Evolutionary conservation across 352 stramenopile genomes (phyloP).

Genomic region (Pythium aristosporum): DNA sequence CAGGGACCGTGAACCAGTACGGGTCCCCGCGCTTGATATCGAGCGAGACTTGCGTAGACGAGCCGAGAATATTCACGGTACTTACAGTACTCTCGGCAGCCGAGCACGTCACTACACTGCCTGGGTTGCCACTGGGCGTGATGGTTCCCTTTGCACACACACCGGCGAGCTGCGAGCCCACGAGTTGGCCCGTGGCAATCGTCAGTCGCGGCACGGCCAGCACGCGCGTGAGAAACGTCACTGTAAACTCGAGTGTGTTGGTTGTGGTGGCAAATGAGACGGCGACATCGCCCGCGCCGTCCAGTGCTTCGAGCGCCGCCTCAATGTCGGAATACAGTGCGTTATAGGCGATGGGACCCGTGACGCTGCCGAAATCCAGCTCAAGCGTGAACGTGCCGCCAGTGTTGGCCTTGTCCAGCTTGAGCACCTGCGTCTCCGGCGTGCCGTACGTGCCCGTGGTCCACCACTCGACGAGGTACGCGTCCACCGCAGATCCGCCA

Average conservation of each 20-base stretch:
- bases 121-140: conserved; percentile 30
- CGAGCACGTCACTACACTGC: conserved; percentile 46
- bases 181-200: conserved; percentile 38
- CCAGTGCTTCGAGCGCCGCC: conserved; percentile 72
- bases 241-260: conserved; percentile 41
- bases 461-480: conserved; percentile 91
- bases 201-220: conserved; percentile 30
- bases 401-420: conserved; percentile 73
- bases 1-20: conserved; percentile 56
- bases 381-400: conserved; percentile 83
- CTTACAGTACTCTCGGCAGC: conserved; percentile 44
- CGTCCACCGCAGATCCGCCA: conserved; percentile 80
- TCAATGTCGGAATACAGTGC: conserved; percentile 77
- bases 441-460: conserved; percentile 45
- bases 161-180: conserved; percentile 34
- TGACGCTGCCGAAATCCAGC: conserved; percentile 45
- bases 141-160: conserved; percentile 51
- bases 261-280: conserved; percentile 42
- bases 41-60: conserved; percentile 41
- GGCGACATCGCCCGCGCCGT: conserved; percentile 74
- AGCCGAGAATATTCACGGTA: conserved; percentile 31
- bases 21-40: conserved; percentile 43
- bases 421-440: conserved; percentile 79
- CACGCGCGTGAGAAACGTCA: conserved; percentile 62
- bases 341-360: conserved; percentile 51